Conservation (phyloP, 1,284 basidiomycete genomes). For the Fereydounia khargensis region DNA sequence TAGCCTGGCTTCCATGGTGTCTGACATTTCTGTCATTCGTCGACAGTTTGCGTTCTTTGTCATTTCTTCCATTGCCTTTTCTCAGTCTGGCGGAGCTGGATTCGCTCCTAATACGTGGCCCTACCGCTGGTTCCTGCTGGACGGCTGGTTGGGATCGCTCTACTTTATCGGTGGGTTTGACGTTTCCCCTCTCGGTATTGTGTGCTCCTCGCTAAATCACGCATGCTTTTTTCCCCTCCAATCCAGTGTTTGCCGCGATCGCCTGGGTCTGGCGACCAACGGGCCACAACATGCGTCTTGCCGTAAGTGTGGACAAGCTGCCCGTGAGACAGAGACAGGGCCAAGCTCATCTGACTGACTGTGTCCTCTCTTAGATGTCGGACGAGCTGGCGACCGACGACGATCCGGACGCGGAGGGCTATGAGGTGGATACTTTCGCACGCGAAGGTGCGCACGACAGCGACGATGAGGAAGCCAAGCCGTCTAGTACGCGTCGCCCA, state of each 20-base stretch:
- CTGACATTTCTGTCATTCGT: background rate
- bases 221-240: slow-evolving; percentile 69
- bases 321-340: too few species aligned
- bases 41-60: slow-evolving; percentile 73
- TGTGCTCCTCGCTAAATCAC: too few species aligned
- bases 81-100: slow-evolving; percentile 83
- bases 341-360: too few species aligned
- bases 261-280: slow-evolving; percentile 93
- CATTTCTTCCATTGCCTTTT: slow-evolving; percentile 85
- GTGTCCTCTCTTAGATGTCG: slow-evolving; percentile 37
- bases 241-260: slow-evolving; percentile 74
- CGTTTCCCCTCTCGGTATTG: too few species aligned
- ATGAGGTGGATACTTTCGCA: slow-evolving; percentile 71
- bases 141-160: slow-evolving; percentile 83
- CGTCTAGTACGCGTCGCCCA: background rate
- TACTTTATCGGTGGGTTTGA: slow-evolving; percentile 37
- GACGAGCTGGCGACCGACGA: slow-evolving; percentile 68
- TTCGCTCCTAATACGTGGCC: slow-evolving; percentile 93
- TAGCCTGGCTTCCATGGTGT: too few species aligned
- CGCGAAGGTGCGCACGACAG: slow-evolving; percentile 27
- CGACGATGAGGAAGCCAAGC: slow-evolving; percentile 25
- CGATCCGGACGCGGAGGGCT: slow-evolving; percentile 75
- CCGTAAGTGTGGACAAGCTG: too few species aligned
- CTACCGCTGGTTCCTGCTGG: slow-evolving; percentile 90
- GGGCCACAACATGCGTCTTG: slow-evolving; percentile 75